phyloP scores from a whole-genome alignment of 345 rosid genomes.

The thale cress (Arabidopsis thaliana) region TAIR10.1 NC_003076.8:23212001-23212500 shows the following conservation, averaged over 20 bases:
- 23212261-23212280: background rate
- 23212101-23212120: background rate
- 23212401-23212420: background rate
- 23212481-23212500: background rate
- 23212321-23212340: background rate
- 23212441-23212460: background rate
- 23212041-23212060: background rate
- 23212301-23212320: background rate
- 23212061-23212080: no score
- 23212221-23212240: background rate
- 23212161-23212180: background rate
- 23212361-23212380: no score
- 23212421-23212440: conserved; percentile 3
- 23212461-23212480: background rate
- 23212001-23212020: conserved; percentile 19
- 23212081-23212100: background rate
- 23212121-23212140: conserved; percentile 5
- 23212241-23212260: background rate
- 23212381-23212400: no score
- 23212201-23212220: background rate
- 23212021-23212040: background rate
- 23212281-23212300: conserved; percentile 34
- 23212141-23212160: conserved; percentile 20
- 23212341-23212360: background rate
- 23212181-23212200: conserved; percentile 10